phyloP scores from a whole-genome alignment of 495 filamentous ascomycete genomes.

The Aspergillus steynii region DNA sequence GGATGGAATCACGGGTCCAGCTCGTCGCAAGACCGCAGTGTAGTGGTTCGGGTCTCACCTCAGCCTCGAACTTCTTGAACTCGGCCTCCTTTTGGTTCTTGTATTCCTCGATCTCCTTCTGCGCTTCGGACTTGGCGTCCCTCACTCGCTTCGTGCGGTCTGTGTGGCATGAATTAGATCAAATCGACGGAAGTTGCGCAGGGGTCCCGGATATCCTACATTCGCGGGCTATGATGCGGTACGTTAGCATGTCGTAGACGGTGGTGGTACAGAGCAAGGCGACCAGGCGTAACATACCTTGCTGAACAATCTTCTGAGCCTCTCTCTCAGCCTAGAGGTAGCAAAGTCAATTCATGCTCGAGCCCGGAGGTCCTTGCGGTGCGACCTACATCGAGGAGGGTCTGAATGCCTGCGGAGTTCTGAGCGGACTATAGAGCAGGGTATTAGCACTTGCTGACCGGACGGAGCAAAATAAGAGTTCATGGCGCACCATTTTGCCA shows the following conservation, averaged over 20 bases:
- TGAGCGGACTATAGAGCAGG: slow-evolving; percentile 76
- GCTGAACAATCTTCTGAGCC: slow-evolving; percentile 98
- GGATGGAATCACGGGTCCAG: background rate
- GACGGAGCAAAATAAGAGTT: background rate
- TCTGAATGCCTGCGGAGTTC: slow-evolving; percentile 97
- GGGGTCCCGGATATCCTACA: slow-evolving; percentile 48
- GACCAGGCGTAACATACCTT: slow-evolving; percentile 56
- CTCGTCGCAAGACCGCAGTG: background rate
- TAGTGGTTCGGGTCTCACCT: slow-evolving; percentile 55
- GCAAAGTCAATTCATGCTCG: slow-evolving; percentile 8
- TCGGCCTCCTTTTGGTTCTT: slow-evolving; percentile 86
- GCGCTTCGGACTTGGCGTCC: slow-evolving; percentile 90
- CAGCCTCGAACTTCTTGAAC: slow-evolving; percentile 90
- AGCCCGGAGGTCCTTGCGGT: background rate
- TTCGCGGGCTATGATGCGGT: slow-evolving; percentile 61
- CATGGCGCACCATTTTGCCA: slow-evolving; percentile 41
- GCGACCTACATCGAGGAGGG: slow-evolving; percentile 88
- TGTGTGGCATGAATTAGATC: slow-evolving; percentile 46
- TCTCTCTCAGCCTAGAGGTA: slow-evolving; percentile 84
- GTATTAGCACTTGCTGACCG: slow-evolving; percentile 25
- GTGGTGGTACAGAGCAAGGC: slow-evolving; percentile 7
- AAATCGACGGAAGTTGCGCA: background rate
- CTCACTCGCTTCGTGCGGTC: slow-evolving; percentile 97
- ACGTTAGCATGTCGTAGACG: slow-evolving; percentile 26
- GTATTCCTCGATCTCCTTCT: slow-evolving; percentile 98